Evolutionary conservation across 352 stramenopile genomes (phyloP).

Genomic region (Pythium brachiatum): DNA sequence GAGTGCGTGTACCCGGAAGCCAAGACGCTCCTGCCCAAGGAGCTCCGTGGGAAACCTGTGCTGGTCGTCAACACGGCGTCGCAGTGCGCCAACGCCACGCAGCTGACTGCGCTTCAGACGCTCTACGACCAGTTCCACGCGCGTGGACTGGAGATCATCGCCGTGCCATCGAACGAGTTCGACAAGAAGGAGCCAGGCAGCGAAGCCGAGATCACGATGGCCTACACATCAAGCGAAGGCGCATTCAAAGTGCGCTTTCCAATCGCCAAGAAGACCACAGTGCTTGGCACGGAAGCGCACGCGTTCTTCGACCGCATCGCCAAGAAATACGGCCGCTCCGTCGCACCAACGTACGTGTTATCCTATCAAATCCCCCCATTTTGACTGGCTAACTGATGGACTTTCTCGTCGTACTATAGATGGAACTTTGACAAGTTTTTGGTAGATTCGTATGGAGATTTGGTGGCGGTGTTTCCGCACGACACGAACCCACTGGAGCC

Average conservation of each 20-base stretch:
- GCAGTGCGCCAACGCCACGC: slow-evolving; percentile 43
- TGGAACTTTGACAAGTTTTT: slow-evolving; percentile 88
- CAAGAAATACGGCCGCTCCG: slow-evolving; percentile 57
- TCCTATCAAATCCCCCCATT: too few species aligned
- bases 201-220: slow-evolving; percentile 36
- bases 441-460: slow-evolving; percentile 53
- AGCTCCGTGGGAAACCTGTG: slow-evolving; percentile 43
- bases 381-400: neutral
- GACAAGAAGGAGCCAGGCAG: slow-evolving; percentile 44
- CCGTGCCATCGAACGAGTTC: slow-evolving; percentile 74
- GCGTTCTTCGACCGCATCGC: slow-evolving; percentile 66
- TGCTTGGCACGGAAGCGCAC: slow-evolving; percentile 49
- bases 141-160: slow-evolving; percentile 49
- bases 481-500: slow-evolving; percentile 63
- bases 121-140: slow-evolving; percentile 47
- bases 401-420: slow-evolving; percentile 10
- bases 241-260: slow-evolving; percentile 48
- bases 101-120: slow-evolving; percentile 52
- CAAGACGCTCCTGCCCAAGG: slow-evolving; percentile 29
- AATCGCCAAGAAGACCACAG: slow-evolving; percentile 45
- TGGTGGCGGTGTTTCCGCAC: slow-evolving; percentile 68
- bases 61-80: slow-evolving; percentile 77
- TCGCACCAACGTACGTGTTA: slow-evolving; percentile 55
- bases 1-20: slow-evolving; percentile 35
- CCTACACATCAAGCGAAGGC: slow-evolving; percentile 32